phyloP scores from a whole-genome alignment of 2,329 filamentous ascomycete species.

The Phoma sp. region DNA sequence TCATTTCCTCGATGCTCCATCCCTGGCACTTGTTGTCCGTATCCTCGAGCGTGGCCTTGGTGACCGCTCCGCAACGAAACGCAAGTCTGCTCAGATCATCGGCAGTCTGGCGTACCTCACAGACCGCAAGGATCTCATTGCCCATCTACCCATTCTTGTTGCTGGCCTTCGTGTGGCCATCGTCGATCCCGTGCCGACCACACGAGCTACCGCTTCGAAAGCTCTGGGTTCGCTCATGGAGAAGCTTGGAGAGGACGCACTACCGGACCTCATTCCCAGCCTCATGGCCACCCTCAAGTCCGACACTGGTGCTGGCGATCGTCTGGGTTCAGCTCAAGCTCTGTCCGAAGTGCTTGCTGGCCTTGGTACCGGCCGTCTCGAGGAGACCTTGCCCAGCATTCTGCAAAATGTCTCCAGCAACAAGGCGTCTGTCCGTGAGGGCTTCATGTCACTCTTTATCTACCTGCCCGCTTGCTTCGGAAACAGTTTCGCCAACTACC shows the following conservation, averaged over 20 bases:
- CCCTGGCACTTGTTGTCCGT: conserved; percentile 89
- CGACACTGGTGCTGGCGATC: conserved; percentile 93
- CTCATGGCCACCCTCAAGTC: conserved; percentile 98
- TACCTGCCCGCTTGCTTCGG: conserved; percentile 99
- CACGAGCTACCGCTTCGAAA: conserved; percentile 93
- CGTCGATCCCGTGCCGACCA: conserved; percentile 95
- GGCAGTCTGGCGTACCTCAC: conserved; percentile 96
- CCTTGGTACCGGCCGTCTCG: conserved; percentile 86
- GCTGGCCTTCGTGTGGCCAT: conserved; percentile 87
- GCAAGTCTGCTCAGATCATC: conserved; percentile 96
- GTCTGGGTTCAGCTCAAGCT: conserved; percentile 93
- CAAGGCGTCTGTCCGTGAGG: conserved; percentile 89
- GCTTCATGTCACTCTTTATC: conserved; percentile 99
- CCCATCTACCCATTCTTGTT: conserved; percentile 90
- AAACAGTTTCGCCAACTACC: conserved; percentile 96
- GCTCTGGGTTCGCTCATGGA: conserved; percentile 96
- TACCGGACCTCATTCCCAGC: conserved; percentile 95
- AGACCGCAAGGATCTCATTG: conserved; percentile 89
- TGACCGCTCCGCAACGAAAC: conserved; percentile 92
- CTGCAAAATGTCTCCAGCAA: conserved; percentile 93
- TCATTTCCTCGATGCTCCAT: conserved; percentile 97
- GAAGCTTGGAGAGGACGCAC: conserved; percentile 94
- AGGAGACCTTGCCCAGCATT: conserved; percentile 95
- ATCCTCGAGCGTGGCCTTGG: conserved; percentile 91
- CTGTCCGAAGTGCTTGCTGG: conserved; percentile 96